phyloP scores from a whole-genome alignment of 1,284 basidiomycete species.

The Ustilago shanxiensis region DNA sequence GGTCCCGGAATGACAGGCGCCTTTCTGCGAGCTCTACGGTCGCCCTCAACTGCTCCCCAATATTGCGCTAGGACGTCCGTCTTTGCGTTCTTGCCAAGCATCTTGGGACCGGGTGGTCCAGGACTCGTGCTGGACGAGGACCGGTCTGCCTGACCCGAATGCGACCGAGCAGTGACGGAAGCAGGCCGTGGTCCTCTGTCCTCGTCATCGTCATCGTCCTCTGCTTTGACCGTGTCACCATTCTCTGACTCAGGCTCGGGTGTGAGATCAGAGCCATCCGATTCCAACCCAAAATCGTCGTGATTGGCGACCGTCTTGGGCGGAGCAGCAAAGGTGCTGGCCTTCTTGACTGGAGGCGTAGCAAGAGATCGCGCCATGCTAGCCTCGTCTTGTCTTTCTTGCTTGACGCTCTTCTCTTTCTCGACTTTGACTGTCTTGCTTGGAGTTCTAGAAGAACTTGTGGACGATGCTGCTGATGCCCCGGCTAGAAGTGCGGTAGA shows the following conservation, averaged over 20 bases:
- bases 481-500: neutral
- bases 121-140: conserved; percentile 47
- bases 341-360: conserved; percentile 16
- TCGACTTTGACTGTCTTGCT: conserved; percentile 11
- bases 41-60: conserved; percentile 67
- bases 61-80: conserved; percentile 66
- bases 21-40: conserved; percentile 52
- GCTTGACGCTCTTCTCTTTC: conserved; percentile 15
- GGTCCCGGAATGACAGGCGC: conserved; percentile 42
- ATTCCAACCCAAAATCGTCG: conserved; percentile 33
- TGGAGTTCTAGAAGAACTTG: conserved; percentile 9
- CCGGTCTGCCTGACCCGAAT: conserved; percentile 19
- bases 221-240: conserved; percentile 22
- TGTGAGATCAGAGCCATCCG: conserved; percentile 50
- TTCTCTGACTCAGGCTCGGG: conserved; percentile 49
- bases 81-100: conserved; percentile 67
- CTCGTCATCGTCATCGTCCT: conserved; percentile 39
- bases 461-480: conserved; percentile 1
- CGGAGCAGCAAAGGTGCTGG: conserved; percentile 5
- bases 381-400: conserved; percentile 32
- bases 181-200: conserved; percentile 29
- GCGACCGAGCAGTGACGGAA: conserved; percentile 22
- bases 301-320: neutral
- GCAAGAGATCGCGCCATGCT: conserved; percentile 19
- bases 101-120: conserved; percentile 62